A percentile compares a stretch with the other conserved stretches of the same genome.
Evolutionary conservation across 345 rosid species (phyloP).

Genomic region (Brassica juncea): DNA sequence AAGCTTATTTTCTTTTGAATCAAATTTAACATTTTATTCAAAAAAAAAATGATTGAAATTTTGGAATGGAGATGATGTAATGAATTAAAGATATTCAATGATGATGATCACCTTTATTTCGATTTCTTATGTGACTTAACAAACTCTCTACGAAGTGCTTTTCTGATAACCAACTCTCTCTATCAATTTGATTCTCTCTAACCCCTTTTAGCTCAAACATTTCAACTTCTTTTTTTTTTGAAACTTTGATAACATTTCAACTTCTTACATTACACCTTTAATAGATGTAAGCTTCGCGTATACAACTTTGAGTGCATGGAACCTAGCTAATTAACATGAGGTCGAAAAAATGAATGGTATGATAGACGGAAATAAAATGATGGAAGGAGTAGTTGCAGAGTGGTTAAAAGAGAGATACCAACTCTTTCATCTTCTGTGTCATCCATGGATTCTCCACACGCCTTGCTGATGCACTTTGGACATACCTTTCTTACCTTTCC

Average conservation of each 20-base stretch:
- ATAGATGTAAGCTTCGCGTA: conserved; percentile 23
- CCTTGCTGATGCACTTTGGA: conserved; percentile 39
- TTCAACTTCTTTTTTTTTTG: background rate
- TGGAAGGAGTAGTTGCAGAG: conserved; percentile 27
- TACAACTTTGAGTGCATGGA: conserved; percentile 23
- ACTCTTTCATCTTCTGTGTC: conserved; percentile 33
- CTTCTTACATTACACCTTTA: conserved; percentile 7
- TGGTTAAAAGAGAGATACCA: conserved; percentile 35
- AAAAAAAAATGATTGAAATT: conserved; percentile 12
- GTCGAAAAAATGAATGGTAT: background rate
- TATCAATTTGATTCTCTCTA: conserved; percentile 10
- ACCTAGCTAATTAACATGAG: conserved; percentile 13
- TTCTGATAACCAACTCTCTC: conserved; percentile 19
- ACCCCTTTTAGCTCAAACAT: conserved; percentile 2
- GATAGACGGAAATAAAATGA: background rate
- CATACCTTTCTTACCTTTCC: conserved; percentile 29
- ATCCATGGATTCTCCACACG: conserved; percentile 36
- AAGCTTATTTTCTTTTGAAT: no score
- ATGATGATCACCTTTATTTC: conserved; percentile 21
- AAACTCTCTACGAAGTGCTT: conserved; percentile 8
- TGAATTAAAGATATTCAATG: conserved; percentile 27
- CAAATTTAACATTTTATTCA: no score
- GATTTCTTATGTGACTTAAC: conserved; percentile 18
- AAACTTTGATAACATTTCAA: background rate
- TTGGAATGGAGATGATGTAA: conserved; percentile 21